Evolutionary conservation across 495 filamentous ascomycete species (phyloP).

Genomic region (Aspergillus heteromorphus): DNA sequence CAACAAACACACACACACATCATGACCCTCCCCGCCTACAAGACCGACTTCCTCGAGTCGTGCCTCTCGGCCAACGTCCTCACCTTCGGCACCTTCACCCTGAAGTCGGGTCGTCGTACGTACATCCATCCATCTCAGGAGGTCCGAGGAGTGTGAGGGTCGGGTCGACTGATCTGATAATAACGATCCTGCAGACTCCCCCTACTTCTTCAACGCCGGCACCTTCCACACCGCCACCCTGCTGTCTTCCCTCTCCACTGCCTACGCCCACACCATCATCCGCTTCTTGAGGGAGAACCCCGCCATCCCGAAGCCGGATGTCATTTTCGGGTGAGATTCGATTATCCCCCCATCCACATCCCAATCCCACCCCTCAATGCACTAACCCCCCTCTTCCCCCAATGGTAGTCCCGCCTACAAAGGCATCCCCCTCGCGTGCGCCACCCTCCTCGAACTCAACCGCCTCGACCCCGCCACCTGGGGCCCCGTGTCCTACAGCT

Average conservation of each 20-base stretch:
- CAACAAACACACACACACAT: neutral
- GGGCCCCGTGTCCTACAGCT: constrained; percentile 64
- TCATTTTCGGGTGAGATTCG: constrained; percentile 50
- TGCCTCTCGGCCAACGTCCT: constrained; percentile 64
- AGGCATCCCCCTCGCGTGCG: constrained; percentile 80
- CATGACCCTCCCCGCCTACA: constrained; percentile 1
- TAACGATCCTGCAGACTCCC: constrained; percentile 48
- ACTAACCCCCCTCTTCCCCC: constrained; percentile 28
- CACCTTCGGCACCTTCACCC: constrained; percentile 79
- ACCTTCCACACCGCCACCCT: constrained; percentile 74
- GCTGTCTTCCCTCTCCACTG: constrained; percentile 57
- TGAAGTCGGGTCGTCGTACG: constrained; percentile 74
- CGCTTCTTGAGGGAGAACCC: constrained; percentile 20
- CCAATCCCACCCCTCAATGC: constrained; percentile 20
- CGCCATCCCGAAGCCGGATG: constrained; percentile 31
- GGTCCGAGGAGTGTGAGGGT: no score
- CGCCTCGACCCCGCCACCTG: constrained; percentile 50
- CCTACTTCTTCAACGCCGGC: constrained; percentile 98
- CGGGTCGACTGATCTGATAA: no score
- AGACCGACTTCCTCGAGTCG: neutral
- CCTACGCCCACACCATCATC: constrained; percentile 37
- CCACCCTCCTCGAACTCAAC: constrained; percentile 63
- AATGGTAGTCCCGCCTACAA: constrained; percentile 84
- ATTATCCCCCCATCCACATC: constrained; percentile 15
- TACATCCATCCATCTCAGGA: neutral